Evolutionary conservation across 2,329 filamentous ascomycete genomes (phyloP), one percentile per base, ranked within the genome.

Genomic region (Talaromyces sp.): DNA sequence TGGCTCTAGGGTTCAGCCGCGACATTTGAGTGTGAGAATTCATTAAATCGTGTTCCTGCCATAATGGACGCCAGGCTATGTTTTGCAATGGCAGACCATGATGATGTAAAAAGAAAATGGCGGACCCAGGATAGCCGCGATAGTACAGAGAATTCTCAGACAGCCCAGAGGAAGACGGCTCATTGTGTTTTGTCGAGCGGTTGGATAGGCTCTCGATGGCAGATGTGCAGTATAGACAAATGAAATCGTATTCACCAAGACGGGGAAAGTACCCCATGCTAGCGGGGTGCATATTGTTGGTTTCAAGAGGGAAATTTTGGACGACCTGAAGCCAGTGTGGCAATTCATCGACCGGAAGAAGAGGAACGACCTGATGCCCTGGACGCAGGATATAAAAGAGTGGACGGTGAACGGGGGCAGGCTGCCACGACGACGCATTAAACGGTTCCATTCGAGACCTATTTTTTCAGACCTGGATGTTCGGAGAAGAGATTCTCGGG

Each of bases 321-420:
- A 68, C 67, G n/a, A 77, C 31, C 17, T 69, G 65, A 9, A 75
- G 53, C 70, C 73, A 74, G 1, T 62, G 51, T 3, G 77, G 77
- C 3, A 80, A 65, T 66, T 80, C 78, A 58, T 80, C 78, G 8
- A 77, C 57, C 0, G 78, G 70, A 24, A 80, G 71, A 27, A 80
- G 66, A 8, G 78, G 78, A 11, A 75, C 70, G 14, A 71, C 60
- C 7, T 63, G 61, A 7, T 71, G 69, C 41, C 73, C 73, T 1
- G 71, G 69, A 2, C 78, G 72, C 38, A 71, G 65, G 49, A 80
- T 64, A 60, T 74, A 80, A 65, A 74, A 79, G 14, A 68, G 64
- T 3, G 77, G 76, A 21, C 50, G 55, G 29, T 50, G 46, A 17
- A 46, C 4, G 4, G 43, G 21, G 43, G n/a, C 8, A 24, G 43